phyloP scores from a whole-genome alignment of 1,284 basidiomycete genomes.

The Austroboletus novae-zelandiae region DNA sequence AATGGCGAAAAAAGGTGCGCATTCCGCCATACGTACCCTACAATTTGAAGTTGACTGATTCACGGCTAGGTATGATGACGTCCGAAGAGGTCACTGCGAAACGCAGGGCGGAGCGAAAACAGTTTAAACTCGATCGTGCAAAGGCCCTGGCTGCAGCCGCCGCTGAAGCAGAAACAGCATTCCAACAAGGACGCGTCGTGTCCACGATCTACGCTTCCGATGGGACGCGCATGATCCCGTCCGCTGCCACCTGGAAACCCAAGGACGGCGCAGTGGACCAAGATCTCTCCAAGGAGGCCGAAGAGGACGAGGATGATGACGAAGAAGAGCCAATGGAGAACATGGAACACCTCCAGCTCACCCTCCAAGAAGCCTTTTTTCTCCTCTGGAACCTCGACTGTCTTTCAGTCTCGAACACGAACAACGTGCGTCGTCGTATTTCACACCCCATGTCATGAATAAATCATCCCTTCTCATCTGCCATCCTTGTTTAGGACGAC shows the following conservation, averaged over 20 bases:
- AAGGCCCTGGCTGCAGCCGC: constrained; percentile 69
- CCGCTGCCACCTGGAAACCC: constrained; percentile 76
- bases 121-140: constrained; percentile 91
- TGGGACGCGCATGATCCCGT: constrained; percentile 54
- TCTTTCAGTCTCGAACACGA: constrained; percentile 67
- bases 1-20: constrained; percentile 56
- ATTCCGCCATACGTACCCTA: background rate
- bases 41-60: too few species aligned
- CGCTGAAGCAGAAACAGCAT: constrained; percentile 72
- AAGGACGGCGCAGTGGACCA: constrained; percentile 6
- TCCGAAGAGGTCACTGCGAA: constrained; percentile 87
- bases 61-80: constrained; percentile 48
- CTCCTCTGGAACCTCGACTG: constrained; percentile 84
- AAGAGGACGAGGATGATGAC: constrained; percentile 37
- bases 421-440: constrained; percentile 47
- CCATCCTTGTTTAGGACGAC: constrained; percentile 40
- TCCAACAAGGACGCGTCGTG: constrained; percentile 58
- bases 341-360: constrained; percentile 91
- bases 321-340: constrained; percentile 58
- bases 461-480: constrained; percentile 3
- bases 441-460: background rate
- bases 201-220: constrained; percentile 52
- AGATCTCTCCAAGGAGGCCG: constrained; percentile 20
- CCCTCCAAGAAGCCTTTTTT: constrained; percentile 92
- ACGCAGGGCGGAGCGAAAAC: constrained; percentile 79